These are phyloP conservation scores for Otatea glauca DNA, from an alignment of 176 grass and related monocot species.

Conservation along the genomic window DNA sequence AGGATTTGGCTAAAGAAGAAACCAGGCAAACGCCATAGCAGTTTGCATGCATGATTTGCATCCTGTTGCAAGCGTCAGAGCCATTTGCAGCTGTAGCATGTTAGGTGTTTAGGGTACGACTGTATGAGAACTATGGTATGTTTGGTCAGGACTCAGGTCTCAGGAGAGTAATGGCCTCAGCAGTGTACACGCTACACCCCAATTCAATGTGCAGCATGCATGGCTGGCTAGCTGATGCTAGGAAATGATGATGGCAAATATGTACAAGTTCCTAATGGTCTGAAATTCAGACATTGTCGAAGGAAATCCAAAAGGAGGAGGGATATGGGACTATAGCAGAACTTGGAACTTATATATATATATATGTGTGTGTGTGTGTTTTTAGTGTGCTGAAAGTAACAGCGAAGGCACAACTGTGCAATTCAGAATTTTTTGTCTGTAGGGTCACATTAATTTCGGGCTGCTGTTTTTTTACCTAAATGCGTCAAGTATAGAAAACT, in stretches of 20 bases:
- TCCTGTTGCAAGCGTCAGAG: not conserved
- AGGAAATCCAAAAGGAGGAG: not conserved
- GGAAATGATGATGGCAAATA: not conserved
- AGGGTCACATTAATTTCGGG: not conserved
- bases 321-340: too few relatives aligned
- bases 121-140: not conserved
- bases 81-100: not conserved
- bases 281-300: not conserved
- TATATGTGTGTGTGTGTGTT: too few relatives aligned
- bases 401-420: not conserved
- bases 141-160: constrained; percentile 13
- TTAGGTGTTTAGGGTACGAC: not conserved
- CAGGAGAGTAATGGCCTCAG: constrained; percentile 29
- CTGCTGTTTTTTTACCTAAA: not conserved
- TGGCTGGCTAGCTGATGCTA: not conserved
- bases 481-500: not conserved
- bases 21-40: not conserved
- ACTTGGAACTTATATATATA: too few relatives aligned
- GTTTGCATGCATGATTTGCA: not conserved
- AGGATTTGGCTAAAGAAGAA: not conserved
- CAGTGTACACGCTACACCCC: not conserved
- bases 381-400: not conserved
- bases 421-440: not conserved
- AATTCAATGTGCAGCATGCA: constrained; percentile 8
- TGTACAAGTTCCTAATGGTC: not conserved